Evolutionary conservation across 192 early-diverging fungal genomes (phyloP), one percentile per base, ranked within the genome.

Genomic region (Coemansia sp.): DNA sequence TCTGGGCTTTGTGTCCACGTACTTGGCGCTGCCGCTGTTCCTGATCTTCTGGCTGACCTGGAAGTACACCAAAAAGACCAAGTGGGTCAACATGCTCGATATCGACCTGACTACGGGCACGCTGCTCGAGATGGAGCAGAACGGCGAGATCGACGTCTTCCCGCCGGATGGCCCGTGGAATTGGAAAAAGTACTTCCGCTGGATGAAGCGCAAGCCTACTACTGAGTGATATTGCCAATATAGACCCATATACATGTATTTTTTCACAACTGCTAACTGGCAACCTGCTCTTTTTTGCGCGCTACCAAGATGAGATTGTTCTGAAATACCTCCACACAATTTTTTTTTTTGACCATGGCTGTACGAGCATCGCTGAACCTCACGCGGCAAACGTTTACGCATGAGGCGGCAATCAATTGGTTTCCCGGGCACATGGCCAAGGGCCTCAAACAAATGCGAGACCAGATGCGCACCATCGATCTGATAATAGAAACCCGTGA

Each of bases 401-500:
- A 87, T 66, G 89, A 89, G 61, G 79, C 86, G 61, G 84, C 88
- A 38, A 90, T 92, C 60, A 91, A 92, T 68, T 93, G 92, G 92
- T 93, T 92, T 76, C 92, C 92, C 7, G 92, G 92, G 0, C 92
- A 93, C 63, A 93, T 93, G 92, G 89, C 88, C 58, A 89, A 90
- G 61, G 90, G 92, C 6, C 62, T 93, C 16, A 84, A 90, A 36
- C 69, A 90, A 39, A 92, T 93, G 56, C 84, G 85, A n/a, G 87
- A 88, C 60, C 84, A 83, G 42, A 70, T 93, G 63, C 86, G 86
- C 61, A 69, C 85, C 0, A 85, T 91, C 14, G 94, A 99, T 80
- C 79, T 96, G 11, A 80, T 99, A 13, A 86, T 99, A 28, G 96
- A 99, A 76, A 92, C 93, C 2, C 90, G 96, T 12, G 96, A 99